phyloP scores from a whole-genome alignment of 192 early-diverging fungal genomes.

The Phlyctochytrium arcticum region DNA sequence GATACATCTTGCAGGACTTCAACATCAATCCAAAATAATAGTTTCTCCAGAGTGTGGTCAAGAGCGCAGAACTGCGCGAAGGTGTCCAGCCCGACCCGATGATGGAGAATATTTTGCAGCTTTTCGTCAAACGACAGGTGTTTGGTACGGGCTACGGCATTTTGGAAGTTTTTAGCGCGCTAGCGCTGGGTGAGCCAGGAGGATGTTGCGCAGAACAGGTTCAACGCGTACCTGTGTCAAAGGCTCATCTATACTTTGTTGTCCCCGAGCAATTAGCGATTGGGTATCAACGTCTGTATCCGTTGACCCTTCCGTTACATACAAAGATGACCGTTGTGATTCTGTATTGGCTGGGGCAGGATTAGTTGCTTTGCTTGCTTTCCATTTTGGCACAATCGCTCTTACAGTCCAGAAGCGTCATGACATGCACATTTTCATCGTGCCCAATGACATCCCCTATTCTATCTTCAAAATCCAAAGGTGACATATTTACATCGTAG shows the following conservation, averaged over 20 bases:
- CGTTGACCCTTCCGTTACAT: no score
- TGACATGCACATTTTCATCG: background rate
- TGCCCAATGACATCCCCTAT: background rate
- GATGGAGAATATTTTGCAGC: background rate
- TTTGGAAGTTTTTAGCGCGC: background rate
- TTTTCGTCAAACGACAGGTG: background rate
- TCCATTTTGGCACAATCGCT: background rate
- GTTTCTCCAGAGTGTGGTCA: background rate
- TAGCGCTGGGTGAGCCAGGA: background rate
- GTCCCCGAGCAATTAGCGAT: background rate
- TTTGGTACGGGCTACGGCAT: background rate
- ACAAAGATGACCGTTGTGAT: no score
- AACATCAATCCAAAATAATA: background rate
- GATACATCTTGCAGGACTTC: background rate
- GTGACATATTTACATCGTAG: background rate
- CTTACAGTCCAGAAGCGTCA: background rate
- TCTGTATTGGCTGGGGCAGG: background rate
- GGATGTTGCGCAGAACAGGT: background rate
- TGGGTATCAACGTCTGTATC: background rate
- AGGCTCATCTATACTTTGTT: background rate
- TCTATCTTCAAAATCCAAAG: background rate
- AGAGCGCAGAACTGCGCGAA: background rate
- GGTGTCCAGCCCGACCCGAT: background rate
- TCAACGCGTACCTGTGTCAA: background rate
- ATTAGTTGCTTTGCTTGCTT: background rate